Conservation (phyloP, 306 rosid species). For the Vigna unguiculata region DNA sequence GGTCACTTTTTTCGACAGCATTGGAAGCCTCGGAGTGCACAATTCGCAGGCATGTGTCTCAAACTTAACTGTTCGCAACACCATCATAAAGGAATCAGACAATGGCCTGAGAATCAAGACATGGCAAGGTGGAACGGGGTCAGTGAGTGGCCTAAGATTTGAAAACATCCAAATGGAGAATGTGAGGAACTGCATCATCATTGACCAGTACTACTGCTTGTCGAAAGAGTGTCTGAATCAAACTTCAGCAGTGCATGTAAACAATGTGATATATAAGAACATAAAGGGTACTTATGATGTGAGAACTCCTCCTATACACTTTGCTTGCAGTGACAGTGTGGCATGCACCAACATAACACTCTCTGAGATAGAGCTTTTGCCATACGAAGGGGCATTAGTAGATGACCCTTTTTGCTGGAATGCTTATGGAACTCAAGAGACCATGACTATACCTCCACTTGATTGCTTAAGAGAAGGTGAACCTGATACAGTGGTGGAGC, state of each 20-base stretch:
- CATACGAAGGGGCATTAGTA: slow-evolving; percentile 75
- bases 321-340: slow-evolving; percentile 86
- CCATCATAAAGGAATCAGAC: slow-evolving; percentile 77
- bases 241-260: slow-evolving; percentile 81
- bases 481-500: slow-evolving; percentile 59
- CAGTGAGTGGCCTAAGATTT: slow-evolving; percentile 68
- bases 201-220: slow-evolving; percentile 90
- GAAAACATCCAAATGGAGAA: slow-evolving; percentile 88
- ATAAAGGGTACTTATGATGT: slow-evolving; percentile 95
- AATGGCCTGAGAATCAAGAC: slow-evolving; percentile 92
- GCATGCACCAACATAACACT: slow-evolving; percentile 90
- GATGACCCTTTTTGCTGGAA: slow-evolving; percentile 97
- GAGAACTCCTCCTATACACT: slow-evolving; percentile 87
- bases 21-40: slow-evolving; percentile 92
- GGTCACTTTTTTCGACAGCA: slow-evolving; percentile 63
- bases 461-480: slow-evolving; percentile 82
- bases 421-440: slow-evolving; percentile 84
- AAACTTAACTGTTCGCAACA: slow-evolving; percentile 75
- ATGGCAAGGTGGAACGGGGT: slow-evolving; percentile 96
- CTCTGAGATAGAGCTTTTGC: slow-evolving; percentile 84
- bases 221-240: slow-evolving; percentile 77
- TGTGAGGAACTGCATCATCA: slow-evolving; percentile 77
- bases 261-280: slow-evolving; percentile 64
- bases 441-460: slow-evolving; percentile 85
- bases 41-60: slow-evolving; percentile 92